phyloP scores from a whole-genome alignment of 306 rosid genomes.

The Rosa chinensis region DNA sequence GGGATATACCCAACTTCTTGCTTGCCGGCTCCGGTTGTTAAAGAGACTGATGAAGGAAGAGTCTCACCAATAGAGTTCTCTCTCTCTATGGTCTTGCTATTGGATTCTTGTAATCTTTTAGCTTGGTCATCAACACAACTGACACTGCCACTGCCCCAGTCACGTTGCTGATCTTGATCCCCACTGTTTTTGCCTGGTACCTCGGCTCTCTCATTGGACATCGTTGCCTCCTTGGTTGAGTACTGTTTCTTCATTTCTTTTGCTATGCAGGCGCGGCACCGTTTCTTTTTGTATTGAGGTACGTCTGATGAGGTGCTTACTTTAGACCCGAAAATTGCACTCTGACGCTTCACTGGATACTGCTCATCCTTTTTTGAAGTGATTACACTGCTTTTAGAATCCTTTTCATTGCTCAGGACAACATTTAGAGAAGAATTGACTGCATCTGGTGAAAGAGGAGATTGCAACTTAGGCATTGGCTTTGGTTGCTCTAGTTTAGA shows the following conservation, averaged over 20 bases:
- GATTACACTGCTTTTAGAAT: constrained; percentile 13
- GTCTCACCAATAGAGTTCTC: constrained; percentile 14
- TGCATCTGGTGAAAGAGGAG: constrained; percentile 12
- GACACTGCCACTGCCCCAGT: constrained; percentile 15
- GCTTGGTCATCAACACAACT: constrained; percentile 14
- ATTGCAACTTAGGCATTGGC: constrained; percentile 8
- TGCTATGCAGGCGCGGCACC: constrained; percentile 17
- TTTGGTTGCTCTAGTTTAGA: constrained; percentile 27
- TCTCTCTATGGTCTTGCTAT: constrained; percentile 11
- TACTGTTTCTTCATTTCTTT: constrained; percentile 27
- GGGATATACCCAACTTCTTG: constrained; percentile 4
- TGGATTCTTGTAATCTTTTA: constrained; percentile 20
- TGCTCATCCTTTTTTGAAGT: constrained; percentile 24
- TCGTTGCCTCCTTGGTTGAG: constrained; percentile 12
- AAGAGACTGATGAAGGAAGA: constrained; percentile 9
- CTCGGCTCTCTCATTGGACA: constrained; percentile 1
- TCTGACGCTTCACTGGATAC: constrained; percentile 15
- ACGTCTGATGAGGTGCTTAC: constrained; percentile 24
- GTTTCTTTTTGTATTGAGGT: constrained; percentile 14
- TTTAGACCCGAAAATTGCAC: constrained; percentile 22
- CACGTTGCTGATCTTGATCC: constrained; percentile 14
- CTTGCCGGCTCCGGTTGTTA: constrained; percentile 16
- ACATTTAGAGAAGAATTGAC: background rate
- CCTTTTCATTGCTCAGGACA: constrained; percentile 14
- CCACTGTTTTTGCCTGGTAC: constrained; percentile 15